Evolutionary conservation across 2,329 filamentous ascomycete genomes (phyloP).

Genomic region (Stemphylium vesicarium): DNA sequence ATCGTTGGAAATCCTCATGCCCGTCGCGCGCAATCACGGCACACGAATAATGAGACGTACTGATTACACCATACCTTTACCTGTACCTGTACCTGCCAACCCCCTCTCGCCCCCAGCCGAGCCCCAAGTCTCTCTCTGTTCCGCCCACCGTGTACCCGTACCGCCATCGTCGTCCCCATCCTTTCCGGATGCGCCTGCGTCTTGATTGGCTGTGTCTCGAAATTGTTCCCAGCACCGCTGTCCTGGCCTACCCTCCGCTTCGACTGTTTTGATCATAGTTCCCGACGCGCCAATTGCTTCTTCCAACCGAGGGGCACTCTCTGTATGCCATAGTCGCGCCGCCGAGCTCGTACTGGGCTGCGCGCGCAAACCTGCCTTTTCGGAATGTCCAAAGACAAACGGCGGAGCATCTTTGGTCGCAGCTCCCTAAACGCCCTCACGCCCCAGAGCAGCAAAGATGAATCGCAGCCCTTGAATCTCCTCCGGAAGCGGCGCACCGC

Average conservation of each 20-base stretch:
- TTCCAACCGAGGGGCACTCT: slow-evolving; percentile 15
- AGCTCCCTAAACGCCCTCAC: slow-evolving; percentile 41
- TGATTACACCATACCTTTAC: slow-evolving; percentile 4
- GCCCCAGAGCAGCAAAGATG: slow-evolving; percentile 38
- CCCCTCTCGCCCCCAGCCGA: slow-evolving; percentile 9
- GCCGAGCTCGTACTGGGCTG: slow-evolving; percentile 41
- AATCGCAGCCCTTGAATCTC: slow-evolving; percentile 44
- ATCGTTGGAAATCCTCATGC: not conserved
- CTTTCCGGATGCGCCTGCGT: slow-evolving; percentile 16
- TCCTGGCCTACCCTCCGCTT: not conserved
- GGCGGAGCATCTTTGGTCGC: slow-evolving; percentile 47
- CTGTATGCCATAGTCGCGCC: slow-evolving; percentile 29
- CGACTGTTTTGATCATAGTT: not conserved
- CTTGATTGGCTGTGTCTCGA: slow-evolving; percentile 12
- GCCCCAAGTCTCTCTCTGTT: slow-evolving; percentile 6
- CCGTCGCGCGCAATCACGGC: slow-evolving; percentile 9
- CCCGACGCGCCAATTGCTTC: slow-evolving; percentile 13
- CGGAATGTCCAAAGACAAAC: slow-evolving; percentile 47
- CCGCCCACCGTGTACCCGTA: not conserved
- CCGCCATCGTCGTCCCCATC: slow-evolving; percentile 8
- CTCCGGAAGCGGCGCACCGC: slow-evolving; percentile 48
- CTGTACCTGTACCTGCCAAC: not conserved
- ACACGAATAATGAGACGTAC: slow-evolving; percentile 17
- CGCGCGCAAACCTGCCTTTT: slow-evolving; percentile 28
- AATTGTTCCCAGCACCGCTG: slow-evolving; percentile 2